Evolutionary conservation across 768 basidiomycete genomes (phyloP), one percentile per base, ranked within the genome.

Genomic region (Mrakia gelida): DNA sequence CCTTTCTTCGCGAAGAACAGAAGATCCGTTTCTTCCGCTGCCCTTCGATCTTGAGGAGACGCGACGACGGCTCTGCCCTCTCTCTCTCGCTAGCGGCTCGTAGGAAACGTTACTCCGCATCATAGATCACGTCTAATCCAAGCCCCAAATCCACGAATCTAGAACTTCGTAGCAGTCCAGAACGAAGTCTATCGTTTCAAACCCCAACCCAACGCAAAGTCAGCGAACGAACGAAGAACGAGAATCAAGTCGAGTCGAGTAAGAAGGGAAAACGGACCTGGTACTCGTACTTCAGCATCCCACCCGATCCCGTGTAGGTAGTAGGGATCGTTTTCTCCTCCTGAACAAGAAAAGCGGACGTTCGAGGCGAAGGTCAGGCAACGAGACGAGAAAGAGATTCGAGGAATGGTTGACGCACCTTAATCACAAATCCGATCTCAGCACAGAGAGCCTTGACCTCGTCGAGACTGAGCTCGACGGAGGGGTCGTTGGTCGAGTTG

Each of bases 261-360:
- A 38, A 6, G 7, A 10, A 16, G 30, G 7, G n/a, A 23, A 26
- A 38, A 56, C 72, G 7, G 13, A 83, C 84, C 71, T 92, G 89
- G 83, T 98, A 98, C 26, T 91, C 87, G 81, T 96, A 94, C 56
- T 89, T 88, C 21, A 98, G 87, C 91, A 97, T 92, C 13, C 90
- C 90, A 80, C 89, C 87, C 4, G 88, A 86, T 81, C 89, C 92
- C 26, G 93, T 94, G 82, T 97, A 98, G 7, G 92, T 93, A 26
- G 93, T 92, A 79, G 90, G 88, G 73, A 96, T 89, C 32, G 88
- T 89, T 75, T 87, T 86, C 85, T 97, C 94, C 80, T 94, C 90
- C 94, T 97, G 80, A n/a, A 38, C 18, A 32, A 23, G 41, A 41
- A 32, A 38, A 13, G 15, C 15, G 45, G 45, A 45, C 45, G 45